These are phyloP conservation scores for Russula sp. DNA, from an alignment of 768 basidiomycete species.

Conservation along the genomic window DNA sequence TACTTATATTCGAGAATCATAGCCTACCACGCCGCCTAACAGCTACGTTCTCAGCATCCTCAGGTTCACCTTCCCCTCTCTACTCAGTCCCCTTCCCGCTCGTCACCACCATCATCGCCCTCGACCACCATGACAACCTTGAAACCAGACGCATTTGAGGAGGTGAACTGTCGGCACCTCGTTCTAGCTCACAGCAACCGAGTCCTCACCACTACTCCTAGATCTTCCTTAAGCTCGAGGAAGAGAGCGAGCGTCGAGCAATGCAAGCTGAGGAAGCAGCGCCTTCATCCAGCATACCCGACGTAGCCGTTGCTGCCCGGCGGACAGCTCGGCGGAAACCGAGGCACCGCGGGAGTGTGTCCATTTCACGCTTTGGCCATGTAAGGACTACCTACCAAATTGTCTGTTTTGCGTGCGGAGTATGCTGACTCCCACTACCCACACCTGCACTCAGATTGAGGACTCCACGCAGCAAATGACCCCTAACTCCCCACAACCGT, in stretches of 20 bases:
- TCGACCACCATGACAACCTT: slow-evolving; percentile 9
- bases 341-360: slow-evolving; percentile 45
- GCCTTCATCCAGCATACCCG: slow-evolving; percentile 5
- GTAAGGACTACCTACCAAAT: slow-evolving; percentile 31
- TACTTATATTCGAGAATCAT: slow-evolving; percentile 16
- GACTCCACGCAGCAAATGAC: slow-evolving; percentile 7
- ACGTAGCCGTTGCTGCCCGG: slow-evolving; percentile 12
- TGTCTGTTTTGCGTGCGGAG: neutral
- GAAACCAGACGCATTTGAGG: slow-evolving; percentile 22
- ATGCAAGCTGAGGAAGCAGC: slow-evolving; percentile 30
- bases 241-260: slow-evolving; percentile 49
- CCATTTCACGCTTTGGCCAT: slow-evolving; percentile 57
- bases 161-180: slow-evolving; percentile 13
- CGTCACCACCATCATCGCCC: neutral
- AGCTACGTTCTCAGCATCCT: slow-evolving; percentile 12
- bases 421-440: neutral
- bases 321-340: slow-evolving; percentile 25
- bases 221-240: slow-evolving; percentile 56
- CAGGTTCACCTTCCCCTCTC: slow-evolving; percentile 1
- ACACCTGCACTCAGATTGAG: slow-evolving; percentile 9
- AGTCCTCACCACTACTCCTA: slow-evolving; percentile 24
- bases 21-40: slow-evolving; percentile 6
- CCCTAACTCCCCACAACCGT: slow-evolving; percentile 19
- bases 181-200: neutral
- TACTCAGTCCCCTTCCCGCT: neutral